phyloP scores from a whole-genome alignment of 2,329 filamentous ascomycete genomes.

The Fusarium robinianum region DNA sequence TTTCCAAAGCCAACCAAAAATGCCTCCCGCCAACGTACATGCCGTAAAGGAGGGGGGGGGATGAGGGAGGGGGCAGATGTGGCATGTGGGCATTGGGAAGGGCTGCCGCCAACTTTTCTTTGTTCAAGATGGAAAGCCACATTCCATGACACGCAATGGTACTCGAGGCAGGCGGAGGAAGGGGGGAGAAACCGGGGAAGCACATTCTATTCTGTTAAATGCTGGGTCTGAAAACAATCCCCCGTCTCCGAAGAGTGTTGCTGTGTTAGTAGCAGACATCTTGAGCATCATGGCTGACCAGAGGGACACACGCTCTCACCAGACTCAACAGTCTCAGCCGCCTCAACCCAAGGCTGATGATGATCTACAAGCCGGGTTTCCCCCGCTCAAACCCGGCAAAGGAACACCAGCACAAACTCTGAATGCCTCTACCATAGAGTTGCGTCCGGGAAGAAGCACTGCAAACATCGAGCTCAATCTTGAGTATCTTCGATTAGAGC shows the following conservation, averaged over 20 bases:
- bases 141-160: background rate
- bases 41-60: no score
- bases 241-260: no score
- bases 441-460: constrained; percentile 27
- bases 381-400: background rate
- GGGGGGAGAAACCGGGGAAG: background rate
- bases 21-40: no score
- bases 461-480: constrained; percentile 30
- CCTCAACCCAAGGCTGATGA: no score
- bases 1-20: constrained; percentile 4
- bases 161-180: background rate
- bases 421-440: background rate
- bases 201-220: background rate
- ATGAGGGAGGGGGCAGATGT: background rate
- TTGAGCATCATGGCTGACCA: no score
- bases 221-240: no score
- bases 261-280: no score
- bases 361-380: background rate
- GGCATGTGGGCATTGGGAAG: constrained; percentile 2
- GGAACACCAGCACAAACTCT: background rate
- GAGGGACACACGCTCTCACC: no score
- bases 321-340: no score
- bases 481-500: constrained; percentile 5
- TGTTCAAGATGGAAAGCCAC: constrained; percentile 29
- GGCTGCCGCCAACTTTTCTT: constrained; percentile 19